A percentile compares a stretch with the other conserved stretches of the same genome.
Evolutionary conservation across 352 stramenopile genomes (phyloP).

Genomic region (Plasmopara halstedii): DNA sequence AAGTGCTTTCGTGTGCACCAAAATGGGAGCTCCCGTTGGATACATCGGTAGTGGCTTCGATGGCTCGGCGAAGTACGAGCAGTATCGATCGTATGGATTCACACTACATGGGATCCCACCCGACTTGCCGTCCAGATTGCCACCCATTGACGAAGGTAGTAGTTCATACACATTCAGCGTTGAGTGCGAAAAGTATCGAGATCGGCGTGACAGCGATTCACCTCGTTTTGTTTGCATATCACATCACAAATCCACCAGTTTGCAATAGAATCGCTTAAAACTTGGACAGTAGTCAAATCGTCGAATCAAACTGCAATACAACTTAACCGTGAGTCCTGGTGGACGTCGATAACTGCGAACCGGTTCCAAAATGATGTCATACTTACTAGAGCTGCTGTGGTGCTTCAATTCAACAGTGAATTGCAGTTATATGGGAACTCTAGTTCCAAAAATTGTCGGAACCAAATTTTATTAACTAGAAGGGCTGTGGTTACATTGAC

Average conservation of each 20-base stretch:
- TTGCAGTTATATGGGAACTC: not conserved
- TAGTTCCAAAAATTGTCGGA: not conserved
- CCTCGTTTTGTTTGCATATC: too few relatives aligned
- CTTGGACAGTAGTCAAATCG: not conserved
- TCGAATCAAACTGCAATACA: not conserved
- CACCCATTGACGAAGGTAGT: too few relatives aligned
- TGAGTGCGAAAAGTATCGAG: too few relatives aligned
- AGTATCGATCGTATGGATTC: conserved; percentile 1
- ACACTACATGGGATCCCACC: not conserved
- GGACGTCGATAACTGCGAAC: conserved; percentile 3
- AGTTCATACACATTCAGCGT: too few relatives aligned
- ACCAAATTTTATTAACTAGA: conserved; percentile 1
- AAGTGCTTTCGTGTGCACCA: conserved; percentile 21
- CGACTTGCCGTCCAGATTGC: not conserved
- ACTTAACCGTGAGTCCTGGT: not conserved
- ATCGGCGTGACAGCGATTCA: too few relatives aligned
- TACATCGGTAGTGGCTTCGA: conserved; percentile 1
- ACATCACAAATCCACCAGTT: too few relatives aligned
- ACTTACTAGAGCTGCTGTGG: not conserved
- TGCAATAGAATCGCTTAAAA: too few relatives aligned
- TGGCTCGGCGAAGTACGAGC: not conserved
- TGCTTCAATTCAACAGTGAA: not conserved
- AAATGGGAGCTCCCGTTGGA: conserved; percentile 6
- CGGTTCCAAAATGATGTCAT: conserved; percentile 1
- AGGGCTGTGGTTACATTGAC: not conserved